Conservation (phyloP, 306 rosid species). For the Cercis canadensis region DNA sequence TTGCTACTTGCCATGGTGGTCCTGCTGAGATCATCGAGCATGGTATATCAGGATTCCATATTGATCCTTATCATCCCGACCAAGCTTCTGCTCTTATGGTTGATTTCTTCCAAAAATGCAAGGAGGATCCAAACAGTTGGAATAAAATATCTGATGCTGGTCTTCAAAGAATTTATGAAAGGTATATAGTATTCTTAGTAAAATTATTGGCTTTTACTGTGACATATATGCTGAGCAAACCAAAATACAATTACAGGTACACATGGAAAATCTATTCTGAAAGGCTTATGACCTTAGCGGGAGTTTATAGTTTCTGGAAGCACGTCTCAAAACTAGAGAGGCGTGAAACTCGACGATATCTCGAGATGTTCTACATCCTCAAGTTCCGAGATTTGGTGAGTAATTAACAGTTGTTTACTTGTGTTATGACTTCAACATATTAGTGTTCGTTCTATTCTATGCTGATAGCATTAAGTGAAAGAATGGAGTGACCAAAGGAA, state of each 20-base stretch:
- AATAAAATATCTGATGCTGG: slow-evolving; percentile 75
- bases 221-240: slow-evolving; percentile 14
- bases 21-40: slow-evolving; percentile 97
- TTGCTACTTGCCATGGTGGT: slow-evolving; percentile 94
- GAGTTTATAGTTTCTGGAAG: slow-evolving; percentile 97
- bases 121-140: slow-evolving; percentile 81
- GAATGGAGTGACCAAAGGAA: slow-evolving; percentile 11
- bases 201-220: background rate
- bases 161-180: slow-evolving; percentile 81
- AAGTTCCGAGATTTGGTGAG: slow-evolving; percentile 95
- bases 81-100: slow-evolving; percentile 58
- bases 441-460: too few species aligned
- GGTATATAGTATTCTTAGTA: slow-evolving; percentile 41
- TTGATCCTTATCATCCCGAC: slow-evolving; percentile 93
- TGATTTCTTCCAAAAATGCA: slow-evolving; percentile 68
- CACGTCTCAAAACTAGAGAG: slow-evolving; percentile 89
- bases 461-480: background rate
- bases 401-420: background rate
- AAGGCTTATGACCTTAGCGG: slow-evolving; percentile 90
- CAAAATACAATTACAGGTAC: slow-evolving; percentile 54
- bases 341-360: slow-evolving; percentile 83
- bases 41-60: slow-evolving; percentile 85
- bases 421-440: background rate
- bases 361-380: slow-evolving; percentile 95
- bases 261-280: slow-evolving; percentile 96